Evolutionary conservation across 108 stramenopile species (phyloP).

Genomic region (Mediolabrus comicus): DNA sequence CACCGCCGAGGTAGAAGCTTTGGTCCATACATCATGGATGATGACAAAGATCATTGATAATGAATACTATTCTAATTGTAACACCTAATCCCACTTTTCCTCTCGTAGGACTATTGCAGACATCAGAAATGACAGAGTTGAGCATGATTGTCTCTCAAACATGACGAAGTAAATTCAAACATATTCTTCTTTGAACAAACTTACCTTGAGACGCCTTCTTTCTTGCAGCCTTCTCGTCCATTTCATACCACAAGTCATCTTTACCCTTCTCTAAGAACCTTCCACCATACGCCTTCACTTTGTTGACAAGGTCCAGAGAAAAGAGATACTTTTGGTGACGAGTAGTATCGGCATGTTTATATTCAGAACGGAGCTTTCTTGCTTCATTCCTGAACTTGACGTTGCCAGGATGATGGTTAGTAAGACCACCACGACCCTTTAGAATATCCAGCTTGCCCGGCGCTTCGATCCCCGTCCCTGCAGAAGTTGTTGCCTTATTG

Average conservation of each 20-base stretch:
- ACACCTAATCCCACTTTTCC: slow-evolving; percentile 35
- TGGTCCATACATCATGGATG: too few relatives aligned
- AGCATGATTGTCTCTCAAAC: neutral
- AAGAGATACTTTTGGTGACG: slow-evolving; percentile 23
- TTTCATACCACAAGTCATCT: slow-evolving; percentile 33
- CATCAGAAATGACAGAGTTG: neutral
- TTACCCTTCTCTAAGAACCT: slow-evolving; percentile 33
- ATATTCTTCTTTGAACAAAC: neutral
- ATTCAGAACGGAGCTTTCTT: slow-evolving; percentile 6
- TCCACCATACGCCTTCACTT: slow-evolving; percentile 41
- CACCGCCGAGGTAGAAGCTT: too few relatives aligned
- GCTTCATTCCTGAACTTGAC: slow-evolving; percentile 34
- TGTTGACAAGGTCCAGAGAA: slow-evolving; percentile 14
- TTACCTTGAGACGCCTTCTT: slow-evolving; percentile 46
- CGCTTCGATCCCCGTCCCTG: neutral
- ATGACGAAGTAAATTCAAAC: neutral
- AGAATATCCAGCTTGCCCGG: slow-evolving; percentile 47
- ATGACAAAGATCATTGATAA: neutral
- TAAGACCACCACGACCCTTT: slow-evolving; percentile 29
- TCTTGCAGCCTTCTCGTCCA: slow-evolving; percentile 20
- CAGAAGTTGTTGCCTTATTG: too few relatives aligned
- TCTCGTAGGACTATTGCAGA: slow-evolving; percentile 23
- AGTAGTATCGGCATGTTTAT: slow-evolving; percentile 7
- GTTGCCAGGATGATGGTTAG: slow-evolving; percentile 35
- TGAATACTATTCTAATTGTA: neutral